A percentile compares a stretch with the other conserved stretches of the same genome.
Evolutionary conservation across 805 yeast species (phyloP).

Genomic region (Cyberlindnera suaveolens): DNA sequence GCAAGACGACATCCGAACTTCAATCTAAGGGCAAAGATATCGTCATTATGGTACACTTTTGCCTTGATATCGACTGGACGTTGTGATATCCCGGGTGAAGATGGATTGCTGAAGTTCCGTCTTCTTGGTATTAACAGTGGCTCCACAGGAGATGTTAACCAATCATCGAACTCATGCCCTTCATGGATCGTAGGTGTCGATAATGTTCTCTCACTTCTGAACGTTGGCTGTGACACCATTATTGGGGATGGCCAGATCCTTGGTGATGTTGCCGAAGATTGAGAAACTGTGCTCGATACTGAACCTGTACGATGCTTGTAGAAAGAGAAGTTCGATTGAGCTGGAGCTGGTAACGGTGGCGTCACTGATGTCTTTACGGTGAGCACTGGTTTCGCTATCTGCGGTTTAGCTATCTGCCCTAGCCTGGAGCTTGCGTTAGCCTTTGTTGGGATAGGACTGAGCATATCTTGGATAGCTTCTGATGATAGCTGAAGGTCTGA

Average conservation of each 20-base stretch:
- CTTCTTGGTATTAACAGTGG: constrained; percentile 5
- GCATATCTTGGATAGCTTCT: constrained; percentile 17
- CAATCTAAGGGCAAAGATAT: constrained; percentile 22
- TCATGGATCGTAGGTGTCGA: constrained; percentile 11
- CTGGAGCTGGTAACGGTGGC: constrained; percentile 20
- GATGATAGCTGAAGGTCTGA: constrained; percentile 11
- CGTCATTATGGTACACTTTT: constrained; percentile 19
- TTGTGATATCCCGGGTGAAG: not conserved
- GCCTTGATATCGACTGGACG: constrained; percentile 9
- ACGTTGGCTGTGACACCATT: constrained; percentile 1
- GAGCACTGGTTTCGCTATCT: constrained; percentile 9
- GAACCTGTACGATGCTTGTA: constrained; percentile 1
- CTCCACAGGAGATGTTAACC: constrained; percentile 12
- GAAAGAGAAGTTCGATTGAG: not conserved
- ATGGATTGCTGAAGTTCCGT: not conserved
- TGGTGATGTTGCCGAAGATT: constrained; percentile 5
- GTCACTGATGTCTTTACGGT: constrained; percentile 20
- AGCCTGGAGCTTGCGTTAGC: not conserved
- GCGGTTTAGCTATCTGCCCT: constrained; percentile 4
- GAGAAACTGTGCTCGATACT: not conserved
- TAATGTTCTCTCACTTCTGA: constrained; percentile 3
- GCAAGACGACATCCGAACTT: constrained; percentile 2
- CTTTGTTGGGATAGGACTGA: constrained; percentile 18
- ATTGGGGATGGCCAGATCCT: constrained; percentile 21
- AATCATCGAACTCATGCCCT: constrained; percentile 6